Evolutionary conservation across 176 grass and related monocot species (phyloP).

Genomic region (Musa itinerans): DNA sequence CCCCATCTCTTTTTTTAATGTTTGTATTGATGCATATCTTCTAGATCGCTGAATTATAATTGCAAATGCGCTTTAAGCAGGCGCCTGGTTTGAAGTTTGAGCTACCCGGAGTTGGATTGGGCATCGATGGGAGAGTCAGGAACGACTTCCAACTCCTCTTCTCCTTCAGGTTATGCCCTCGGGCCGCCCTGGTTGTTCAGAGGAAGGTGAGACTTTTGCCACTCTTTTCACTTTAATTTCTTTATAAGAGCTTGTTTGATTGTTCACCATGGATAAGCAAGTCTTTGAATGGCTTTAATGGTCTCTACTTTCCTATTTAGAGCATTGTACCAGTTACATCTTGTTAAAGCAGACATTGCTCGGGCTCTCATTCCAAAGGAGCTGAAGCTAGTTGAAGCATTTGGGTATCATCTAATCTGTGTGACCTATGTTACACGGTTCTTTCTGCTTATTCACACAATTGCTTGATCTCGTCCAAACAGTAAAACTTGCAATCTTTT

Average conservation of each 20-base stretch:
- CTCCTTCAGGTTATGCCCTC: conserved; percentile 35
- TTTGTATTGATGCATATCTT: not conserved
- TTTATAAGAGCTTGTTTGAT: not conserved
- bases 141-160: not conserved
- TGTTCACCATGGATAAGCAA: not conserved
- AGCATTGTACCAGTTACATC: conserved; percentile 88
- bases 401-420: conserved; percentile 37
- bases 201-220: conserved; percentile 45
- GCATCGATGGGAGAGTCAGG: conserved; percentile 36
- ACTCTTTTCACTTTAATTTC: conserved; percentile 1
- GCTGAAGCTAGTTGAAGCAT: conserved; percentile 77
- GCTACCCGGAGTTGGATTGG: not conserved
- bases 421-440: not conserved
- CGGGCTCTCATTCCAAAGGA: conserved; percentile 75
- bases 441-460: too few relatives aligned
- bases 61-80: too few relatives aligned
- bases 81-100: conserved; percentile 6
- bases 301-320: conserved; percentile 28
- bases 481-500: not conserved
- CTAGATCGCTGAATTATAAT: not conserved
- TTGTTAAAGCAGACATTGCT: conserved; percentile 86
- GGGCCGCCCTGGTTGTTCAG: conserved; percentile 90
- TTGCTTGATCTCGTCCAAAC: too few relatives aligned
- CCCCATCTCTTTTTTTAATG: not conserved
- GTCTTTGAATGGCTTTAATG: not conserved